Conservation (phyloP, 495 filamentous ascomycete genomes). For the Astrocystis sublimbata region DNA sequence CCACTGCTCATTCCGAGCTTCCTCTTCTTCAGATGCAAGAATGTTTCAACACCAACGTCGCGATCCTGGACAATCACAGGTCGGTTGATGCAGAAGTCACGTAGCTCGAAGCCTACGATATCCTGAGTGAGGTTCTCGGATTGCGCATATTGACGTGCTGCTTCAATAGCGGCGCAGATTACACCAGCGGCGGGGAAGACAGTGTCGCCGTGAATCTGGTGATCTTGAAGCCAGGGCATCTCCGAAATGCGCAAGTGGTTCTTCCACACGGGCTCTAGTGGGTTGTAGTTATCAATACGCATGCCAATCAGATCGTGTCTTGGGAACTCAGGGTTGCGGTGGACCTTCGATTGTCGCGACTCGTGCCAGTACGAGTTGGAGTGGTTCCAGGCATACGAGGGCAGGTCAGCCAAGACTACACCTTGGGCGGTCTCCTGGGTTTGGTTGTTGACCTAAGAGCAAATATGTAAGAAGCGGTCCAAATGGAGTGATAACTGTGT, state of each 20-base stretch:
- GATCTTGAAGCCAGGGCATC: background rate
- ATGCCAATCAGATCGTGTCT: background rate
- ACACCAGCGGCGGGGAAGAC: background rate
- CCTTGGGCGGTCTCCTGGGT: background rate
- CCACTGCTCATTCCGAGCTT: conserved; percentile 2
- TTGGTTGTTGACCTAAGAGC: background rate
- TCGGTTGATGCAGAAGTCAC: background rate
- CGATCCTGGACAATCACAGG: background rate
- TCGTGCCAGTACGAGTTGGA: background rate
- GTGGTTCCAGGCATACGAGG: background rate
- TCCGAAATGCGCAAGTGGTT: background rate
- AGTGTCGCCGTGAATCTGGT: background rate
- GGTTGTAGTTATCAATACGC: background rate
- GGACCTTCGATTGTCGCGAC: background rate
- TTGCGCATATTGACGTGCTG: background rate
- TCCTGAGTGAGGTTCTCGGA: background rate
- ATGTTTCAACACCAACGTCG: background rate
- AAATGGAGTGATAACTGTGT: background rate
- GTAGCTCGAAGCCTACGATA: background rate
- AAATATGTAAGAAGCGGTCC: background rate
- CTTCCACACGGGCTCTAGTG: background rate
- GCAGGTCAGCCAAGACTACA: background rate
- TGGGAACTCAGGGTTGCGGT: background rate
- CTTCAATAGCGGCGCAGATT: background rate
- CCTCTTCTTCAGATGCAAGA: background rate